Conservation (phyloP, 768 basidiomycete species). For the Cantharellus cinnabarinus region DNA sequence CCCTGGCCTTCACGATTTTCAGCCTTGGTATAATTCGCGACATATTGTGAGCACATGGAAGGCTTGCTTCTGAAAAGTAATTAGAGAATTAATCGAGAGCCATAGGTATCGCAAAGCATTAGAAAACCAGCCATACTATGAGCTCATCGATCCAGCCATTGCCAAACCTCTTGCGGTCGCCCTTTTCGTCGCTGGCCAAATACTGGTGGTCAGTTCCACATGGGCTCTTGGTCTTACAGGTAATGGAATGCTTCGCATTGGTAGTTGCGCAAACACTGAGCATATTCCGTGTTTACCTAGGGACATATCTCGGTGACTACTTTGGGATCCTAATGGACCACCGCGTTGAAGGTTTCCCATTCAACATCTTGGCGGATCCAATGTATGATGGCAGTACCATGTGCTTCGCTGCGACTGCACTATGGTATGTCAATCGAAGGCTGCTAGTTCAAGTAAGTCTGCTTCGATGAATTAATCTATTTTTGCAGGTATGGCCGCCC, state of each 20-base stretch:
- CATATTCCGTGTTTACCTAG: conserved; percentile 19
- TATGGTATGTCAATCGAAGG: conserved; percentile 37
- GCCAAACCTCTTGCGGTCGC: conserved; percentile 36
- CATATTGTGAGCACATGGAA: conserved; percentile 25
- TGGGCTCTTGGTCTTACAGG: conserved; percentile 86
- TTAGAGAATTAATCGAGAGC: background rate
- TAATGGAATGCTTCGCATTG: conserved; percentile 32
- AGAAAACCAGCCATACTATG: conserved; percentile 45
- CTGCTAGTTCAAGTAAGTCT: background rate
- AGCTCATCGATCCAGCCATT: conserved; percentile 45
- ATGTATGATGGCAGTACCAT: conserved; percentile 96
- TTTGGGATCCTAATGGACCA: conserved; percentile 41
- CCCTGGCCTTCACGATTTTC: conserved; percentile 70
- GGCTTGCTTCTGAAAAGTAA: background rate
- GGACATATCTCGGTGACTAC: conserved; percentile 61
- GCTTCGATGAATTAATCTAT: conserved; percentile 1
- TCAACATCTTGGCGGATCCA: conserved; percentile 78
- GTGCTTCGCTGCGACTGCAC: conserved; percentile 66
- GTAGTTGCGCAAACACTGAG: background rate
- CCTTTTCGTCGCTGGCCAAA: conserved; percentile 53
- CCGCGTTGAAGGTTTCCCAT: conserved; percentile 89
- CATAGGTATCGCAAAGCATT: conserved; percentile 58
- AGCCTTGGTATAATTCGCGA: conserved; percentile 71
- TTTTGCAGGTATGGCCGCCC: conserved; percentile 62
- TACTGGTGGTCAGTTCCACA: conserved; percentile 74